phyloP scores from a whole-genome alignment of 257 asterid species.

The Rubia yunnanensis region DNA sequence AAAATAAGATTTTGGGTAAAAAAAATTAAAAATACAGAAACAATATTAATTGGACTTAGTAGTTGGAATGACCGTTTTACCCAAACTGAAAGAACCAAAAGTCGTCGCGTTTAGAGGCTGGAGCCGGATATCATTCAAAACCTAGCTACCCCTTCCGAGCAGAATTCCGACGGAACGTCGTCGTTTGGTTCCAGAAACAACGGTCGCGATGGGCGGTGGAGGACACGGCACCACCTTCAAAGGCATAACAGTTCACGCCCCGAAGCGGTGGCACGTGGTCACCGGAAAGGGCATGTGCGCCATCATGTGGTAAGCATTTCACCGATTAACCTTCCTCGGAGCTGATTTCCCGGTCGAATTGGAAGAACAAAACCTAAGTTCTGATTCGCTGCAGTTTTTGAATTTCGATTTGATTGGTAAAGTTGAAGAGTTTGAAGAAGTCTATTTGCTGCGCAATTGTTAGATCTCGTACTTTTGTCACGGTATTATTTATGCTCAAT shows the following conservation, averaged over 20 bases:
- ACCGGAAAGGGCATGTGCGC: constrained; percentile 95
- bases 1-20: too few species aligned
- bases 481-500: background rate
- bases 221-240: constrained; percentile 59
- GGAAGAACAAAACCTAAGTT: background rate
- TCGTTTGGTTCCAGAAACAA: background rate
- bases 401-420: background rate
- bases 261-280: constrained; percentile 84
- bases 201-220: constrained; percentile 51
- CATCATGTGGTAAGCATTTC: constrained; percentile 58
- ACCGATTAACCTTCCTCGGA: background rate
- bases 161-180: background rate
- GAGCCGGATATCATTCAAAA: background rate
- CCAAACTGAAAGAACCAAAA: background rate
- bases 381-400: background rate
- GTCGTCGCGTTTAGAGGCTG: background rate
- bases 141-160: background rate
- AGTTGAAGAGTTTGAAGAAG: background rate
- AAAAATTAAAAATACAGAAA: too few species aligned
- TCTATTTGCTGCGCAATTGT: background rate
- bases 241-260: constrained; percentile 68
- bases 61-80: background rate
- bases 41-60: too few species aligned
- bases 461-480: background rate
- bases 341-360: background rate